phyloP scores from a whole-genome alignment of 305 asterid species.

The Fraxinus dipetala region DNA sequence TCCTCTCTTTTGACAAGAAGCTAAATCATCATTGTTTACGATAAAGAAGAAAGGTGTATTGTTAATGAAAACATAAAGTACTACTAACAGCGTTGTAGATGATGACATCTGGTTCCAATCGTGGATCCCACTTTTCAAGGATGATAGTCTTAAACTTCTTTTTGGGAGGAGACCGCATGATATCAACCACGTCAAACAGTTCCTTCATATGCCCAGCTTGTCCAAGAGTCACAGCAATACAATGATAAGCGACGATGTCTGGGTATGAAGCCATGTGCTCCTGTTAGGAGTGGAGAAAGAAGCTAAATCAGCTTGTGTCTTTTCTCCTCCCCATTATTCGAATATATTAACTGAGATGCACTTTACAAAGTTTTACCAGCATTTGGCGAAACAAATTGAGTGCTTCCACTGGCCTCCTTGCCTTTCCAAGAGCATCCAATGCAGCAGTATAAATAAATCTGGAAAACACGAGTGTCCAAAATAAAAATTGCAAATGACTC shows the following conservation, averaged over 20 bases:
- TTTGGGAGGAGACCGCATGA: conserved; percentile 82
- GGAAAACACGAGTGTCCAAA: conserved; percentile 15
- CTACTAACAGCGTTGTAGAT: conserved; percentile 83
- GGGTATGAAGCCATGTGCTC: conserved; percentile 81
- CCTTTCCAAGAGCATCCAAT: conserved; percentile 81
- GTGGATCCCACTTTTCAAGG: conserved; percentile 89
- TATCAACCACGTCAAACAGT: conserved; percentile 83
- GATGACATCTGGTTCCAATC: conserved; percentile 73
- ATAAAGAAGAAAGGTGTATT: background rate
- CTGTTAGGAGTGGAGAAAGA: conserved; percentile 31
- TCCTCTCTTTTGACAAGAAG: background rate
- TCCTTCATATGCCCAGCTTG: conserved; percentile 97
- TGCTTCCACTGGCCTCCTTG: conserved; percentile 93
- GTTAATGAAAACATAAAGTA: conserved; percentile 8
- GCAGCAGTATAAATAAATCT: conserved; percentile 82
- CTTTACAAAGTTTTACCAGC: conserved; percentile 53
- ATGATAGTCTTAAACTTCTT: conserved; percentile 66
- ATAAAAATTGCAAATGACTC: background rate
- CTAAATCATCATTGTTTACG: conserved; percentile 14
- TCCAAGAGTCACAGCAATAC: conserved; percentile 92
- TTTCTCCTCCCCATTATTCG: conserved; percentile 1
- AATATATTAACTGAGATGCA: conserved; percentile 9
- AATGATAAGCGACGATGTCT: conserved; percentile 78
- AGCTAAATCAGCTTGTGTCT: conserved; percentile 6
- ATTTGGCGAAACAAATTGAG: conserved; percentile 71